Conservation (phyloP, 1,139 yeast species). For the Blastobotrys buckinghamii region DNA sequence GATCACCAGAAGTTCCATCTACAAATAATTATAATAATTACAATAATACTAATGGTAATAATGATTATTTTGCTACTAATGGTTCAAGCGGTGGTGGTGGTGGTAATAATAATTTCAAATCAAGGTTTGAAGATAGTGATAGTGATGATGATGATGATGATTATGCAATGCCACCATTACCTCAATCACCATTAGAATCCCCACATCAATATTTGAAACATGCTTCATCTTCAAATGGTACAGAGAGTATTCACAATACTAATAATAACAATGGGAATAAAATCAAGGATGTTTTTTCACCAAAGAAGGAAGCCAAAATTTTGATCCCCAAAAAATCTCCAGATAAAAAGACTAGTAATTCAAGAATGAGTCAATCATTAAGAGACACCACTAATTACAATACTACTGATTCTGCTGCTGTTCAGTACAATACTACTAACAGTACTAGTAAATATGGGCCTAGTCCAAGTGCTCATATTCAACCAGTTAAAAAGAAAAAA, state of each 20-base stretch:
- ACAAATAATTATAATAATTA: too few relatives aligned
- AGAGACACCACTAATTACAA: not conserved
- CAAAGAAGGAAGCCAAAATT: slow-evolving; percentile 26
- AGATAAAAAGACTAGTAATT: not conserved
- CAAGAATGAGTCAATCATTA: not conserved
- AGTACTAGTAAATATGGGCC: too few relatives aligned
- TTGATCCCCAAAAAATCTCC: slow-evolving; percentile 19
- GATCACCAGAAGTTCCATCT: slow-evolving; percentile 7
- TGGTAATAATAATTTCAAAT: slow-evolving; percentile 22
- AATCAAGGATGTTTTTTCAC: slow-evolving; percentile 28
- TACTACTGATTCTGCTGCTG: slow-evolving; percentile 1
- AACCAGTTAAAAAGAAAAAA: slow-evolving; percentile 24
- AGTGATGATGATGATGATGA: slow-evolving; percentile 26
- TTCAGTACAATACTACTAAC: too few relatives aligned
- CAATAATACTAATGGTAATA: slow-evolving; percentile 2
- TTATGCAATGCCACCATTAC: slow-evolving; percentile 11
- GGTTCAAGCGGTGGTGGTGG: too few relatives aligned
- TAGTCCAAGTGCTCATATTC: slow-evolving; percentile 9
- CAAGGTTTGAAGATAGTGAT: slow-evolving; percentile 32
- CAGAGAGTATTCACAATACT: not conserved
- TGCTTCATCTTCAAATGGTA: not conserved
- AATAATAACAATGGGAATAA: slow-evolving; percentile 3
- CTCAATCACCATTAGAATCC: slow-evolving; percentile 7
- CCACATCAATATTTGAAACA: slow-evolving; percentile 6
- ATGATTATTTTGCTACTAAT: not conserved